These are phyloP conservation scores for Arthroderma sp. DNA, from an alignment of 2,329 filamentous ascomycete genomes.

Conservation along the genomic window DNA sequence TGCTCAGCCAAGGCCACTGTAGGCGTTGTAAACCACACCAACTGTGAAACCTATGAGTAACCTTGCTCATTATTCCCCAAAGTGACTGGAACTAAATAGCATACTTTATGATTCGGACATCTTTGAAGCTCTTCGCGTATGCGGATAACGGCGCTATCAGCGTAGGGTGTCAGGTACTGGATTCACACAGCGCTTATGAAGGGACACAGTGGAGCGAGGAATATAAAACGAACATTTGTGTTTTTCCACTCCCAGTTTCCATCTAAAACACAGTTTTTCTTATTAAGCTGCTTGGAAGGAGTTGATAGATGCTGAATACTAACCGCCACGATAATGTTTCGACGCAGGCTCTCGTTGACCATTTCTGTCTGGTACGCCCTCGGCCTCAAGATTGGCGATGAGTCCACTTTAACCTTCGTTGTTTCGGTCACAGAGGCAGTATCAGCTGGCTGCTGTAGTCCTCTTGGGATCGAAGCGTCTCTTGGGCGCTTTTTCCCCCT, in stretches of 20 bases:
- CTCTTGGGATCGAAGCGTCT: no score
- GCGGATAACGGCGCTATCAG: constrained; percentile 49
- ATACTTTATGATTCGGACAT: constrained; percentile 41
- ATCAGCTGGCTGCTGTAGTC: no score
- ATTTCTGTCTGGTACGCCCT: constrained; percentile 64
- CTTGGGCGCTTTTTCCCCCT: no score
- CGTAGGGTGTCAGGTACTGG: not conserved
- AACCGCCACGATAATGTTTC: constrained; percentile 61
- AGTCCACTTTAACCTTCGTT: no score
- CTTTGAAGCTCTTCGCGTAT: constrained; percentile 52
- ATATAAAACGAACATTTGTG: constrained; percentile 48
- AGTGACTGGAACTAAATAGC: constrained; percentile 4
- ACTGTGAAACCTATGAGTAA: constrained; percentile 13
- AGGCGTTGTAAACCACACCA: constrained; percentile 61
- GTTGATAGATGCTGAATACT: constrained; percentile 8
- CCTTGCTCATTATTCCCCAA: constrained; percentile 5
- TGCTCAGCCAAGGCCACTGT: constrained; percentile 56
- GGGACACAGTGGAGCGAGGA: not conserved
- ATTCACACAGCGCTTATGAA: not conserved
- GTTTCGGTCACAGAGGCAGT: no score
- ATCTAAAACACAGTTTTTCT: constrained; percentile 39
- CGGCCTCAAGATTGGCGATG: constrained; percentile 10
- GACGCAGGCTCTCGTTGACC: constrained; percentile 53
- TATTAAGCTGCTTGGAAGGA: not conserved
- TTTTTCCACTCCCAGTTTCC: constrained; percentile 71